phyloP scores from a whole-genome alignment of 192 early-diverging fungal genomes.

The Entomortierella parvispora region DNA sequence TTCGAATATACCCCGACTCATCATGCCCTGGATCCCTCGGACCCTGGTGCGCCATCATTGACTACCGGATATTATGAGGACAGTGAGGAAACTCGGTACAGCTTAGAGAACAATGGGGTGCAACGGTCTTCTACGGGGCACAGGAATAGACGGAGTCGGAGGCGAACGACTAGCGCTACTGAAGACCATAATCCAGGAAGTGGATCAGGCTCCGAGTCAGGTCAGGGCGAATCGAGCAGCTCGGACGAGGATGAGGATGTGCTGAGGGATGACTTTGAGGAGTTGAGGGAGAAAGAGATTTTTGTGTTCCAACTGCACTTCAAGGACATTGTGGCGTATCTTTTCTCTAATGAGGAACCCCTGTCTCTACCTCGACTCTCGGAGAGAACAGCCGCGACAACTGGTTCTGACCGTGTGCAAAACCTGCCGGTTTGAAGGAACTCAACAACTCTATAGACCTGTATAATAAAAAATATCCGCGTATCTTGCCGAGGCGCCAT shows the following conservation, averaged over 20 bases:
- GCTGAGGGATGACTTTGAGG: conserved; percentile 36
- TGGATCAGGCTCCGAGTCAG: not conserved
- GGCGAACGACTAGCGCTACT: not conserved
- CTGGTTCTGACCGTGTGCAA: conserved; percentile 3
- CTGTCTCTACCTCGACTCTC: conserved; percentile 11
- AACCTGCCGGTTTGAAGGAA: conserved; percentile 24
- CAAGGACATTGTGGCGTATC: conserved; percentile 28
- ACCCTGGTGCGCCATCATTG: not conserved
- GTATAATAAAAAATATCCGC: no score
- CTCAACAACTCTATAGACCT: no score
- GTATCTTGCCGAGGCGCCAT: no score
- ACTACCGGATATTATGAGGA: conserved; percentile 29
- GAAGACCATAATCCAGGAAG: not conserved
- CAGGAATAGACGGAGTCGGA: not conserved
- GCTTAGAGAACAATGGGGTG: conserved; percentile 17
- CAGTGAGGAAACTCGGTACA: conserved; percentile 26
- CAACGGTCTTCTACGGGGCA: not conserved
- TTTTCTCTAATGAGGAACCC: conserved; percentile 31
- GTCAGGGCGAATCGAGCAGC: conserved; percentile 3
- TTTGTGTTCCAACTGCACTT: conserved; percentile 37
- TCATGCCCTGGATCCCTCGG: not conserved
- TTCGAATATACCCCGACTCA: conserved; percentile 23
- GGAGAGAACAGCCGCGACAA: not conserved
- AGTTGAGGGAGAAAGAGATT: conserved; percentile 28
- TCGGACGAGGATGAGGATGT: conserved; percentile 9